A percentile compares a stretch with the other conserved stretches of the same genome.
Evolutionary conservation across 768 basidiomycete species (phyloP).

Genomic region (Tulasnella sp.): DNA sequence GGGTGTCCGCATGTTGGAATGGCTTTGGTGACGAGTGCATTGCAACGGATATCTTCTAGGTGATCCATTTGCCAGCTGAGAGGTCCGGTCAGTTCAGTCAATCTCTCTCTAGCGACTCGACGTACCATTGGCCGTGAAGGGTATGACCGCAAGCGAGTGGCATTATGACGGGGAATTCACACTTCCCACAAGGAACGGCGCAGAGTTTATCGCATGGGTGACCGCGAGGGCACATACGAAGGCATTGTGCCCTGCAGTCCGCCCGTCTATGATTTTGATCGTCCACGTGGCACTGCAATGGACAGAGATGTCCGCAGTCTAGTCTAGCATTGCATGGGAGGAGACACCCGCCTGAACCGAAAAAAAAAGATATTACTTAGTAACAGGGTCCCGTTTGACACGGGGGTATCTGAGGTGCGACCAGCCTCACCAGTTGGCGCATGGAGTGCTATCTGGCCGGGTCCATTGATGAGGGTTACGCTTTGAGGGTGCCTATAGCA

Average conservation of each 20-base stretch:
- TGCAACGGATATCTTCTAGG: too few relatives aligned
- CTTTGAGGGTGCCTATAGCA: conserved; percentile 47
- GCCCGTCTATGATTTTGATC: background rate
- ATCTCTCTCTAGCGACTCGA: too few relatives aligned
- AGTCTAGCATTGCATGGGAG: conserved; percentile 26
- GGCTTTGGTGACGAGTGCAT: too few relatives aligned
- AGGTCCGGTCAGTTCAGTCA: too few relatives aligned
- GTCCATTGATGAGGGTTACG: conserved; percentile 38
- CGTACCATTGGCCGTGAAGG: too few relatives aligned
- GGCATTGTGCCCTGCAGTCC: too few relatives aligned
- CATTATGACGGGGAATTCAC: too few relatives aligned
- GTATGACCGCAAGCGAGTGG: too few relatives aligned
- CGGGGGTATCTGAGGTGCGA: background rate
- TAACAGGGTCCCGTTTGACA: background rate
- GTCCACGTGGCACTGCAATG: background rate
- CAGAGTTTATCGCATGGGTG: too few relatives aligned
- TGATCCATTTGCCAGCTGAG: too few relatives aligned
- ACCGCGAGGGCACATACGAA: too few relatives aligned
- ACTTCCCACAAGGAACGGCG: too few relatives aligned
- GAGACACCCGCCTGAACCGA: conserved; percentile 51
- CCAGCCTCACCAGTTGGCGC: conserved; percentile 48
- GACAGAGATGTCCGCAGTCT: conserved; percentile 8
- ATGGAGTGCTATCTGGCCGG: conserved; percentile 43
- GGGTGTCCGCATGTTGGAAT: conserved; percentile 42
- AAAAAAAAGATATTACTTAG: conserved; percentile 38